Evolutionary conservation across 768 basidiomycete genomes (phyloP).

Genomic region (Suillus brevipes): DNA sequence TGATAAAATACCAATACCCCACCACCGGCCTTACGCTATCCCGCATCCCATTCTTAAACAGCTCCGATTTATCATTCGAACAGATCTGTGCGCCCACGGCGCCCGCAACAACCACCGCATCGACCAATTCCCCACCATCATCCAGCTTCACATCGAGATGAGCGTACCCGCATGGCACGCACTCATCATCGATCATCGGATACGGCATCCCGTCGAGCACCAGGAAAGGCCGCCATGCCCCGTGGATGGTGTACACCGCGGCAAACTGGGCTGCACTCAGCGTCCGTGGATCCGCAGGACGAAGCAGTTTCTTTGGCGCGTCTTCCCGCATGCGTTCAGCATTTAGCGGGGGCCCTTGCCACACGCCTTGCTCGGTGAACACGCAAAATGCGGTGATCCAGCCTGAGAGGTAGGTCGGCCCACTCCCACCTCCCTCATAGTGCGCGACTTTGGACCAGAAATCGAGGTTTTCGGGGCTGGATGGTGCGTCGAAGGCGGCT

Average conservation of each 20-base stretch:
- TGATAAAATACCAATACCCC: conserved; percentile 34
- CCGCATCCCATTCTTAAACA: conserved; percentile 34
- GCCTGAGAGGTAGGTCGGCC: conserved; percentile 35
- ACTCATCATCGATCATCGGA: conserved; percentile 26
- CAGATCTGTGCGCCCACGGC: conserved; percentile 33
- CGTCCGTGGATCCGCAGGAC: conserved; percentile 29
- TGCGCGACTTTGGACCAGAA: conserved; percentile 42
- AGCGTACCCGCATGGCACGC: conserved; percentile 31
- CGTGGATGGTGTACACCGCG: conserved; percentile 28
- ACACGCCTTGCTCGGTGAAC: conserved; percentile 32
- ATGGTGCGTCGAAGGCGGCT: conserved; percentile 25
- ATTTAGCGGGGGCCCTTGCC: conserved; percentile 34
- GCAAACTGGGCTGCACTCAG: conserved; percentile 31
- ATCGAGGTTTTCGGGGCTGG: conserved; percentile 30
- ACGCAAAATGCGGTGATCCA: conserved; percentile 44
- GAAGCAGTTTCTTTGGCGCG: conserved; percentile 34
- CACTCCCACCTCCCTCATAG: conserved; percentile 25
- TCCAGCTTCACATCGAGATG: conserved; percentile 31
- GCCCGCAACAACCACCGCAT: conserved; percentile 34
- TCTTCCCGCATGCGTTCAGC: conserved; percentile 32
- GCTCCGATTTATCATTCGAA: conserved; percentile 31
- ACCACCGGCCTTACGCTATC: conserved; percentile 34
- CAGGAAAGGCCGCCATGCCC: conserved; percentile 21
- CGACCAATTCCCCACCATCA: conserved; percentile 26
- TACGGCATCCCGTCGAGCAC: conserved; percentile 33